Percentiles rank a stretch among this genome's conserved stretches.
These are phyloP conservation scores for Eimeria maxima DNA, from an alignment of 169 alveolate species.

Conservation along the genomic window DNA sequence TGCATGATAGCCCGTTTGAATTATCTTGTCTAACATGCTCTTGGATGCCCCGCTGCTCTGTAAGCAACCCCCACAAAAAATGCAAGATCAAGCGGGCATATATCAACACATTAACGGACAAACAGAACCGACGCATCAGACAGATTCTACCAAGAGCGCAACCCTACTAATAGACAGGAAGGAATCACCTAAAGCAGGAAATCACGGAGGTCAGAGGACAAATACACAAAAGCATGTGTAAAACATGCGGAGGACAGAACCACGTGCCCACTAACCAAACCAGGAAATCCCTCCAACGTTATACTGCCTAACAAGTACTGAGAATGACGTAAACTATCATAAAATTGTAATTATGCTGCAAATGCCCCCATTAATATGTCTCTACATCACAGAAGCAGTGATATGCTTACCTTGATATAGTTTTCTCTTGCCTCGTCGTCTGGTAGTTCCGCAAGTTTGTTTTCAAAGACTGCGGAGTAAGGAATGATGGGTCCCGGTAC, in stretches of 20 bases:
- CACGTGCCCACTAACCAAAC: no score
- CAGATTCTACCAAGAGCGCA: no score
- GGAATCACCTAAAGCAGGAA: no score
- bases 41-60: slow-evolving; percentile 89
- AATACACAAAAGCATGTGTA: no score
- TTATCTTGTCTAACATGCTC: slow-evolving; percentile 96
- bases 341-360: not conserved
- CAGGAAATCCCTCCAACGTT: not conserved
- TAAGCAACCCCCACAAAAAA: not conserved
- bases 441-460: slow-evolving; percentile 92
- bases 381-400: not conserved
- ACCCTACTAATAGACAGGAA: no score
- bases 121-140: not conserved
- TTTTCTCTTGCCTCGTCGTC: slow-evolving; percentile 92
- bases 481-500: slow-evolving; percentile 99
- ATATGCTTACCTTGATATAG: slow-evolving; percentile 85
- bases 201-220: no score
- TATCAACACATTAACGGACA: not conserved
- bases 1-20: slow-evolving; percentile 98
- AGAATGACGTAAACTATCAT: not conserved
- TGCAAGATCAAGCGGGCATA: not conserved
- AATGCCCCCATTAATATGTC: not conserved
- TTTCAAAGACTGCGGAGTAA: slow-evolving; percentile 98
- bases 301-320: not conserved
- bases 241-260: no score